phyloP scores from a whole-genome alignment of 306 rosid species.

The Myrica gale region DNA sequence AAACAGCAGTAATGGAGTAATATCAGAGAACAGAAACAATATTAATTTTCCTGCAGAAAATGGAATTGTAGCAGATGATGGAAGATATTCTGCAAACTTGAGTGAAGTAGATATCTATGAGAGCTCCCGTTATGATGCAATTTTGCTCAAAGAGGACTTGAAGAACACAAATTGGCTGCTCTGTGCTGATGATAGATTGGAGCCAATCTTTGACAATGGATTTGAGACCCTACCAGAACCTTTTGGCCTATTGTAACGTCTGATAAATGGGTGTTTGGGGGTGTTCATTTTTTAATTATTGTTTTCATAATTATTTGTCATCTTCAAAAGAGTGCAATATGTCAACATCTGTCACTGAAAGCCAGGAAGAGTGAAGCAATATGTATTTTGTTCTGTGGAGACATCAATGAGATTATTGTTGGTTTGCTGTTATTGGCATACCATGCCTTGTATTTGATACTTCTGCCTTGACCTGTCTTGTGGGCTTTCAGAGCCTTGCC shows the following conservation, averaged over 20 bases:
- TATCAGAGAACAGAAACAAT: constrained; percentile 41
- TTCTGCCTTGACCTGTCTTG: background rate
- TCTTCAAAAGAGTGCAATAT: constrained; percentile 45
- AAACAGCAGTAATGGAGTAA: constrained; percentile 40
- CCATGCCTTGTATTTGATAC: background rate
- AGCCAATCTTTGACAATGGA: constrained; percentile 79
- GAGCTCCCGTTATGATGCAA: constrained; percentile 89
- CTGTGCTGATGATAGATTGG: constrained; percentile 70
- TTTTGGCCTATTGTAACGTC: constrained; percentile 69
- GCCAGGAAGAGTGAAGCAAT: constrained; percentile 45
- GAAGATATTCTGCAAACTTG: constrained; percentile 52
- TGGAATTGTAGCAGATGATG: constrained; percentile 51
- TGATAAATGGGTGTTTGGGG: constrained; percentile 29
- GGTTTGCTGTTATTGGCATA: constrained; percentile 24
- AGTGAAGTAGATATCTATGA: constrained; percentile 71
- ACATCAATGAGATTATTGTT: constrained; percentile 36
- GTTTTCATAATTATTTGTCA: constrained; percentile 27
- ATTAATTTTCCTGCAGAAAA: constrained; percentile 34
- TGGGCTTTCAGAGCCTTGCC: too few species aligned
- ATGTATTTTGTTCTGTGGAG: constrained; percentile 32
- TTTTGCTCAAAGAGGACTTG: constrained; percentile 87
- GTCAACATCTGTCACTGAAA: constrained; percentile 38
- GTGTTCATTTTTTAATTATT: constrained; percentile 27
- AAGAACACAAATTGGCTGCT: constrained; percentile 88
- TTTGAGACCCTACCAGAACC: constrained; percentile 93